Evolutionary conservation across 2,329 filamentous ascomycete genomes (phyloP).

Genomic region (Calonectria honghensis): DNA sequence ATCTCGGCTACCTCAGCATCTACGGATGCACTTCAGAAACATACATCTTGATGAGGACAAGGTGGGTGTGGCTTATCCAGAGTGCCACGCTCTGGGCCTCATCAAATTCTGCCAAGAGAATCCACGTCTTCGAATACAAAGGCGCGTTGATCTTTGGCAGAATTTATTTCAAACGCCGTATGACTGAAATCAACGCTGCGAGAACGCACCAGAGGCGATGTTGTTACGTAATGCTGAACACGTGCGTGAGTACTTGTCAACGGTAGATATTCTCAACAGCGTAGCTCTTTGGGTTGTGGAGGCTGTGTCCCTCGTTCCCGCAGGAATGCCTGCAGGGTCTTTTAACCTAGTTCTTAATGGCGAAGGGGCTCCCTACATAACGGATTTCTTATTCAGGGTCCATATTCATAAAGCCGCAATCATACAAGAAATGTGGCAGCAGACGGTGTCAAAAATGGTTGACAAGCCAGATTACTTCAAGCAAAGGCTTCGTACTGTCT

Average conservation of each 20-base stretch:
- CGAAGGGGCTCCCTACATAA: background rate
- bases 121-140: background rate
- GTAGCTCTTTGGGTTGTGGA: background rate
- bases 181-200: background rate
- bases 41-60: background rate
- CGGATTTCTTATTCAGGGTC: background rate
- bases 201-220: background rate
- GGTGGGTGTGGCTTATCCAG: background rate
- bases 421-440: background rate
- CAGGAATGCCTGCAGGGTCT: background rate
- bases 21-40: background rate
- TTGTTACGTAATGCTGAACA: background rate
- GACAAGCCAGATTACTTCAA: background rate
- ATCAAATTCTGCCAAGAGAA: background rate
- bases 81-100: background rate
- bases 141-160: background rate
- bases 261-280: background rate
- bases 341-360: background rate
- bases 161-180: background rate
- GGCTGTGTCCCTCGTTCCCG: background rate
- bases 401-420: background rate
- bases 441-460: background rate
- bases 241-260: background rate
- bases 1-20: background rate
- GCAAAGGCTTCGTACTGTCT: background rate